phyloP scores from a whole-genome alignment of 179 eudicot genomes.

The Silene vulgaris region DNA sequence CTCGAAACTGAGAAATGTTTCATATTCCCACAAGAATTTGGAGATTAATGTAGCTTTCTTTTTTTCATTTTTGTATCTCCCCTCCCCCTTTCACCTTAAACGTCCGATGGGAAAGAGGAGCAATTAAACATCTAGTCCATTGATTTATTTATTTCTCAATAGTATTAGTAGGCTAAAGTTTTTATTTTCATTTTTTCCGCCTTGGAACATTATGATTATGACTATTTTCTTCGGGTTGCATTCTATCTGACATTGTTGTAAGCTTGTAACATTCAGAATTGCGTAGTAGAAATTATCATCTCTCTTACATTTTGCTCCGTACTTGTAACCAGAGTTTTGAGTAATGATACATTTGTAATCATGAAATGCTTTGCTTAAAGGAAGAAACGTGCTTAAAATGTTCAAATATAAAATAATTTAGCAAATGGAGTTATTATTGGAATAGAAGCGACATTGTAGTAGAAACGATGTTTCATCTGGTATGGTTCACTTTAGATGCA shows the following conservation, averaged over 20 bases:
- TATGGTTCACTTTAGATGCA: too few species aligned
- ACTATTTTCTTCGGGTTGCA: constrained; percentile 1
- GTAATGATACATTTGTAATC: not conserved
- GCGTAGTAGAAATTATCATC: constrained; percentile 14
- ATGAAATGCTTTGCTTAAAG: too few species aligned
- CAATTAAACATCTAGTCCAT: constrained; percentile 28
- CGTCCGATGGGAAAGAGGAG: constrained; percentile 19
- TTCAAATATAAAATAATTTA: too few species aligned
- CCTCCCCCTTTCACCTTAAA: constrained; percentile 19
- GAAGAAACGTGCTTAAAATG: too few species aligned
- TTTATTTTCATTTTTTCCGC: not conserved
- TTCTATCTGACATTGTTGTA: constrained; percentile 15
- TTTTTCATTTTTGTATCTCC: constrained; percentile 13
- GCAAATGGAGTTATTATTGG: too few species aligned
- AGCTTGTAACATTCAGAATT: constrained; percentile 22
- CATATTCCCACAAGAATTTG: constrained; percentile 39
- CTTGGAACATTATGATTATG: not conserved
- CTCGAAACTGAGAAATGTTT: constrained; percentile 31
- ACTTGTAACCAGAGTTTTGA: not conserved
- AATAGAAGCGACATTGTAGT: too few species aligned
- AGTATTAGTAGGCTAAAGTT: constrained; percentile 18
- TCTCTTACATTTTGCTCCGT: not conserved
- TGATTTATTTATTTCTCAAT: constrained; percentile 34
- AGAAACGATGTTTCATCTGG: too few species aligned
- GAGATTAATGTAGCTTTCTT: constrained; percentile 33